These are phyloP conservation scores for Pulveroboletus sp. DNA, from an alignment of 768 basidiomycete genomes.

Conservation along the genomic window DNA sequence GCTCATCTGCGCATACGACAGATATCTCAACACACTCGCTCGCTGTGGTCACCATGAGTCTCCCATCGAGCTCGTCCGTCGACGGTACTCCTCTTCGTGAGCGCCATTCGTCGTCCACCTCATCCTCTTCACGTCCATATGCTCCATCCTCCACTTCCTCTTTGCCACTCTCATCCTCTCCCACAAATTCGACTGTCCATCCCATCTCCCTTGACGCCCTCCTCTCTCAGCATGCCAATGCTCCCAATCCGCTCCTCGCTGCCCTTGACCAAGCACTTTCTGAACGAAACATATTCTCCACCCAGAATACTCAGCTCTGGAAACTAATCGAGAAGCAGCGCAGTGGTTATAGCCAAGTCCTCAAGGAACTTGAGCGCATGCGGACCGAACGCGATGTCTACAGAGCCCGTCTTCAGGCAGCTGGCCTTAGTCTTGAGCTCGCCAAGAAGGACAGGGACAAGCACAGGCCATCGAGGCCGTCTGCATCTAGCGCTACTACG, in stretches of 20 bases:
- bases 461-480: constrained; percentile 15
- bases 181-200: constrained; percentile 23
- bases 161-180: constrained; percentile 26
- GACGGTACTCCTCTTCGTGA: constrained; percentile 21
- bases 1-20: not conserved
- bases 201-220: constrained; percentile 50
- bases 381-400: constrained; percentile 73
- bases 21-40: not conserved
- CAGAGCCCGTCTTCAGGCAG: constrained; percentile 30
- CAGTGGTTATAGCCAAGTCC: constrained; percentile 68
- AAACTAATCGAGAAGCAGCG: constrained; percentile 93
- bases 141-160: constrained; percentile 27
- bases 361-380: constrained; percentile 83
- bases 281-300: constrained; percentile 75
- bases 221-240: constrained; percentile 48
- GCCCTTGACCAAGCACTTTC: constrained; percentile 75
- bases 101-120: constrained; percentile 19
- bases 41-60: constrained; percentile 14
- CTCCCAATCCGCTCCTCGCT: constrained; percentile 46
- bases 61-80: constrained; percentile 8
- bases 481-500: constrained; percentile 21
- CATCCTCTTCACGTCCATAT: constrained; percentile 29
- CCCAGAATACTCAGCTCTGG: constrained; percentile 90
- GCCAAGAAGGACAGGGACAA: constrained; percentile 28
- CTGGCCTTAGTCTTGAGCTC: constrained; percentile 38